Percentiles rank a stretch among this genome's conserved stretches.
These are phyloP conservation scores for Gracilariopsis chorda DNA, from an alignment of 23 red algal species.

Conservation along the genomic window DNA sequence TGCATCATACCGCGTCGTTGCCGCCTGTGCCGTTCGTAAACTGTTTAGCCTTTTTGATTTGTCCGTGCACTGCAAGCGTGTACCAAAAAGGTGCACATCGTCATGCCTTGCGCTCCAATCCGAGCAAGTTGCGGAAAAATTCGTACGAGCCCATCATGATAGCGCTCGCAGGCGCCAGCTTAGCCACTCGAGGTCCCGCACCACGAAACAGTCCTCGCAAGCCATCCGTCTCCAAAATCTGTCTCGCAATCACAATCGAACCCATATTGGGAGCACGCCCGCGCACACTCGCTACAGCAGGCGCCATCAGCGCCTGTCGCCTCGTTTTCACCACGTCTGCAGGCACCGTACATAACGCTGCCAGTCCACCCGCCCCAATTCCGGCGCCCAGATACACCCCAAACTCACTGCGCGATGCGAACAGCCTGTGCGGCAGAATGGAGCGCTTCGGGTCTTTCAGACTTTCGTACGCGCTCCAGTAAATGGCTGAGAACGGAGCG, in stretches of 20 bases:
- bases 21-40: too few species aligned
- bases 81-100: too few species aligned
- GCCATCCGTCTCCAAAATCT: constrained; percentile 68
- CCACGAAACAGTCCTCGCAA: constrained; percentile 77
- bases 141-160: constrained; percentile 99
- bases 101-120: not conserved
- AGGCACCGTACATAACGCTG: constrained; percentile 83
- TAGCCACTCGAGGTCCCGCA: constrained; percentile 77
- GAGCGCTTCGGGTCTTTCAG: constrained; percentile 66
- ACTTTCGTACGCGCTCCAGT: constrained; percentile 96
- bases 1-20: too few species aligned
- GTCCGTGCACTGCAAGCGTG: too few species aligned
- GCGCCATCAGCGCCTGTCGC: constrained; percentile 49
- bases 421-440: not conserved
- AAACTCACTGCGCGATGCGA: not conserved
- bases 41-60: too few species aligned
- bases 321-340: constrained; percentile 97
- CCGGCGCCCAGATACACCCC: constrained; percentile 62
- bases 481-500: constrained; percentile 97
- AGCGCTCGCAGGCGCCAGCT: constrained; percentile 89
- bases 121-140: constrained; percentile 45
- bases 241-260: constrained; percentile 15
- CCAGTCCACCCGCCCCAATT: constrained; percentile 76
- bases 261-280: not conserved
- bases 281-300: not conserved